Evolutionary conservation across 352 stramenopile genomes (phyloP), one percentile per base, ranked within the genome.

Genomic region (Globisporangium cederbergense): DNA sequence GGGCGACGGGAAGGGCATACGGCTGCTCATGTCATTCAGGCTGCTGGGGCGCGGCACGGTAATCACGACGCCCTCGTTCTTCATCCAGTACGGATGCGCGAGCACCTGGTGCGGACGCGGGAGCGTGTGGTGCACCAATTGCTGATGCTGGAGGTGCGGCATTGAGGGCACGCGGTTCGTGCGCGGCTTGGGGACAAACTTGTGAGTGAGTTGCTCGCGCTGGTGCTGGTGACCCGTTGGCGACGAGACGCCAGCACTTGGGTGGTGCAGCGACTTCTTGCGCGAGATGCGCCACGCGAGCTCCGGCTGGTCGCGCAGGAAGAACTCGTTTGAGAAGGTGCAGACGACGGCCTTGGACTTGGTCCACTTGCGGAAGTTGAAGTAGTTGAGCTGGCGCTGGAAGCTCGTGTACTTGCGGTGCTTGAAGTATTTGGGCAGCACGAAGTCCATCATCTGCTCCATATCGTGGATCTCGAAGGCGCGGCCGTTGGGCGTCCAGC

Each of bases 381-480:
- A 98, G 71, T 98, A 98, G 79, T 97, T 97, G 63, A 98, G 83
- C 66, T 98, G 91, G 32, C 93, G 87, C 66, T 97, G 89, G 64
- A 98, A 95, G 59, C 89, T 97, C 60, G 93, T 94, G 81, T 98
- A 98, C 67, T 94, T 97, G 71, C 79, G 77, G 72, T 98, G 93
- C 66, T 98, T 98, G 72, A 98, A 98, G 75, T 98, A 98, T 67
- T 92, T 90, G 30, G 93, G 91, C 25, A 98, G 80, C 56, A 97
- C 81, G 50, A 76, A 75, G 32, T 78, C 71, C 82, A 96, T 91
- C 65, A 98, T 88, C 60, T 77, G 68, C 49, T 84, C 71, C 78
- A 89, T 89, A 70, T 93, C 81, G 73, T 85, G 76, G 59, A 92
- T 91, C 61, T 91, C 78, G 50, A 92, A 91, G 32, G 78, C 75